Evolutionary conservation across 768 basidiomycete genomes (phyloP), one percentile per base, ranked within the genome.

Genomic region (Lactarius pseudohatsudake): DNA sequence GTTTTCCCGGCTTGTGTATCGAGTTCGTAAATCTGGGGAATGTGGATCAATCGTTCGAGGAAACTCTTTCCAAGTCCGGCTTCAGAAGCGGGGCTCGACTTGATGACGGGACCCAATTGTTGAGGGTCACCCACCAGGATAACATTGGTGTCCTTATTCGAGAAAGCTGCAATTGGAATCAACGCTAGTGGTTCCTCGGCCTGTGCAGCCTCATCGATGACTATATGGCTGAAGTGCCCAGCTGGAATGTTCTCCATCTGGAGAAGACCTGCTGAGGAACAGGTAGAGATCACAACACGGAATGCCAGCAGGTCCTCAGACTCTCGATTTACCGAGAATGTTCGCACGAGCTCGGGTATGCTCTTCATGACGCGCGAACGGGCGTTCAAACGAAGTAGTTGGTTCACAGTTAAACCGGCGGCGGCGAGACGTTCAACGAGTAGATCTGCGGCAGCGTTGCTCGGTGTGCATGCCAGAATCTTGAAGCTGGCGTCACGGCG

Each of bases 151-250:
- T 68, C 16, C 15, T 71, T 59, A 64, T 74, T 74, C 7, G 76
- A 76, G 62, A 79, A 70, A 1, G 74, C 72, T 62, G 70, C 69
- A 43, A 80, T 74, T 0, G 77, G 70, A 4, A 86, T 77, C 80
- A 88, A 83, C 8, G 80, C 73, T 68, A 85, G 83, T 0, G 87
- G 85, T 69, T 89, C 87, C 47, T 81, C 81, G 0, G 82, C 86
- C 69, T 89, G 86, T 0, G 86, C 86, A 6, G 85, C 87, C 66
- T 89, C 87, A 69, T 89, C 87, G 47, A 86, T 75, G 69, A 89
- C 84, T 20, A 89, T 83, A 67, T 87, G 84, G 0, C 74, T 81
- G 69, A 84, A 89, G 72, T 86, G 84, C 0, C 86, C 87, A 16
- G 79, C 75, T 36, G 75, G 72, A 28, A 86, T 45, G 0, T 86